phyloP scores from a whole-genome alignment of 306 rosid species.

The Coriaria nepalensis region DNA sequence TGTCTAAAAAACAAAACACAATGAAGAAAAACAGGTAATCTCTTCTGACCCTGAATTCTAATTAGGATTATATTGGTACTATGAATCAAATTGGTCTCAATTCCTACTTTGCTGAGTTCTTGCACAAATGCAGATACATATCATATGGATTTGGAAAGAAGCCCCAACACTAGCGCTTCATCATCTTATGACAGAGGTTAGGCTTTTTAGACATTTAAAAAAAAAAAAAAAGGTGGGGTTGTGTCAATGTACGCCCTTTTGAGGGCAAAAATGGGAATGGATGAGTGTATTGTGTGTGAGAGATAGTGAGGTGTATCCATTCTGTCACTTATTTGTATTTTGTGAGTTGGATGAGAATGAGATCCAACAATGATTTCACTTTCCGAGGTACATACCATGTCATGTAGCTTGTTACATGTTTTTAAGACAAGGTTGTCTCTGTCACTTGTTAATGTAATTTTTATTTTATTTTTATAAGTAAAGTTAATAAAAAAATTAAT shows the following conservation, averaged over 20 bases:
- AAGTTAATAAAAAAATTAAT: too few species aligned
- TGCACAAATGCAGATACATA: too few species aligned
- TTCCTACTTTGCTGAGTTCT: too few species aligned
- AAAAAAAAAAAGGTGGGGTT: too few species aligned
- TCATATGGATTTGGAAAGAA: too few species aligned
- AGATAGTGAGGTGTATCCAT: conserved; percentile 41
- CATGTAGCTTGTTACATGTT: conserved; percentile 36
- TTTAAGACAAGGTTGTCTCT: conserved; percentile 32
- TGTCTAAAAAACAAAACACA: conserved; percentile 1
- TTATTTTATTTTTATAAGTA: conserved; percentile 9
- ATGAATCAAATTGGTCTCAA: too few species aligned
- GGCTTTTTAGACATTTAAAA: conserved; percentile 20
- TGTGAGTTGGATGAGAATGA: conserved; percentile 27
- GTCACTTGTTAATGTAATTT: conserved; percentile 24
- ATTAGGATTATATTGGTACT: too few species aligned
- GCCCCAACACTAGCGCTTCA: too few species aligned
- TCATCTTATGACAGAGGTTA: too few species aligned
- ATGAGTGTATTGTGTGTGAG: conserved; percentile 43
- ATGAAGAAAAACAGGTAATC: conserved; percentile 22
- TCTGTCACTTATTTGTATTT: conserved; percentile 34
- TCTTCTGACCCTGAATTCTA: neutral
- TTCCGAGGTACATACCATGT: conserved; percentile 41
- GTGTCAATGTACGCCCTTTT: conserved; percentile 33
- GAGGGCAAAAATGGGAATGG: conserved; percentile 26
- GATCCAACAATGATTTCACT: conserved; percentile 53